Conservation (phyloP, 73 alveolate genomes). For the Halteria grandinella region DNA sequence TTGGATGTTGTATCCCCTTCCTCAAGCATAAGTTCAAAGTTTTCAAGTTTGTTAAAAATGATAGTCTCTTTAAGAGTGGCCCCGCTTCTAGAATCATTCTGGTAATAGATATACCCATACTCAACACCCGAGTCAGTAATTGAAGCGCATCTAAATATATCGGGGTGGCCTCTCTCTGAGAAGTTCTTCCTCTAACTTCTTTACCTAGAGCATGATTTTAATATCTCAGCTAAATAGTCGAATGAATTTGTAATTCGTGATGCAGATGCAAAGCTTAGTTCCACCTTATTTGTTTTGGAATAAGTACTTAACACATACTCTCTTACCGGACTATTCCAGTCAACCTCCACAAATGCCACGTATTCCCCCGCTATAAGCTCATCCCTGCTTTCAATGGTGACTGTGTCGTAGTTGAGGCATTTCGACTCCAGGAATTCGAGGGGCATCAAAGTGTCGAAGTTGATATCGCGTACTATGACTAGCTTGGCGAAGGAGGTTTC, state of each 20-base stretch:
- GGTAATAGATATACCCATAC: slow-evolving; percentile 68
- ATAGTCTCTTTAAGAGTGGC: slow-evolving; percentile 35
- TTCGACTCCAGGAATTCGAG: slow-evolving; percentile 33
- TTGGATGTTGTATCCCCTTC: slow-evolving; percentile 30
- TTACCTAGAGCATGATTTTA: slow-evolving; percentile 54
- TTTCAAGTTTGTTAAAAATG: slow-evolving; percentile 54
- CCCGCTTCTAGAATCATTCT: slow-evolving; percentile 36
- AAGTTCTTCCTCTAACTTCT: slow-evolving; percentile 28
- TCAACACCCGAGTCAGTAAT: slow-evolving; percentile 62
- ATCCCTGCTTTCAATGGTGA: slow-evolving; percentile 29
- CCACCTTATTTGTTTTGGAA: slow-evolving; percentile 11
- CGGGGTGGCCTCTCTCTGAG: slow-evolving; percentile 25
- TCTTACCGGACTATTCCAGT: slow-evolving; percentile 21
- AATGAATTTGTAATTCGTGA: neutral
- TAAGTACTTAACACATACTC: slow-evolving; percentile 22
- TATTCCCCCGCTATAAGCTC: slow-evolving; percentile 52
- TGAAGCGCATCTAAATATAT: slow-evolving; percentile 37
- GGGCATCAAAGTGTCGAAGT: neutral
- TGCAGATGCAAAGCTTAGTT: neutral
- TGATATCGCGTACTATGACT: neutral
- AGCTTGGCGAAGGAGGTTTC: slow-evolving; percentile 40
- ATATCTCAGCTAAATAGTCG: slow-evolving; percentile 22
- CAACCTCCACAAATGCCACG: slow-evolving; percentile 41
- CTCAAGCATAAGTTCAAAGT: slow-evolving; percentile 46
- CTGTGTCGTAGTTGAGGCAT: slow-evolving; percentile 37